These are phyloP conservation scores for Oryza longistaminata DNA, from an alignment of 176 grass and related monocot species.

Conservation along the genomic window DNA sequence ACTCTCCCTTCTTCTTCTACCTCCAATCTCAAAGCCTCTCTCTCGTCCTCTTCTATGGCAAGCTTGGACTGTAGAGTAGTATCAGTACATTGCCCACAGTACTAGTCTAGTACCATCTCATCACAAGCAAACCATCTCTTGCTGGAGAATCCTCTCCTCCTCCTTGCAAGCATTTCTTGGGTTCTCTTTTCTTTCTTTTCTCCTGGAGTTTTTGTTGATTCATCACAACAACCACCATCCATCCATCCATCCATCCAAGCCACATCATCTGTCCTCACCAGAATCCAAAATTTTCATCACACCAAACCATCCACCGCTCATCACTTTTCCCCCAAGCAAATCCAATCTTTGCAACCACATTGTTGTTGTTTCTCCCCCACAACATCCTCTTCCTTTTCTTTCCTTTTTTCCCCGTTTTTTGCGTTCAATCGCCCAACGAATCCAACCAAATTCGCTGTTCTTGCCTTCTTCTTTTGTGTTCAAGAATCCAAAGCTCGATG, in stretches of 20 bases:
- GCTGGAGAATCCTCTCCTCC: background rate
- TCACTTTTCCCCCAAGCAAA: slow-evolving; percentile 40
- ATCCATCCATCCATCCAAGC: background rate
- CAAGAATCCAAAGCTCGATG: background rate
- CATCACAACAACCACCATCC: slow-evolving; percentile 24
- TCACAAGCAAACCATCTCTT: background rate
- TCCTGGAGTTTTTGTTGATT: background rate
- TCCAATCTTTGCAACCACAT: slow-evolving; percentile 38
- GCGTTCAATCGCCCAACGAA: slow-evolving; percentile 31
- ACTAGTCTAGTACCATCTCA: background rate
- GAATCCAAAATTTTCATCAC: slow-evolving; percentile 46
- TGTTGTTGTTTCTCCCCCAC: slow-evolving; percentile 7
- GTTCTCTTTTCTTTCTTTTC: background rate
- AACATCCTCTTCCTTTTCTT: background rate
- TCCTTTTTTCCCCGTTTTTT: background rate
- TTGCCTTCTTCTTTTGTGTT: background rate
- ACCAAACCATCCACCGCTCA: slow-evolving; percentile 43
- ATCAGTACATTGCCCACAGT: background rate
- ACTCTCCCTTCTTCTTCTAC: background rate
- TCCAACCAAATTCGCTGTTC: background rate
- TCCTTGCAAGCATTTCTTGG: background rate
- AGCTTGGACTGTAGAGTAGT: background rate
- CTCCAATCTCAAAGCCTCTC: background rate
- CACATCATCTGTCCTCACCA: slow-evolving; percentile 11
- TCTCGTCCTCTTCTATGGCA: background rate